Evolutionary conservation across 2,329 filamentous ascomycete genomes (phyloP), one percentile per base, ranked within the genome.

Genomic region (Pyrenochaeta sp.): DNA sequence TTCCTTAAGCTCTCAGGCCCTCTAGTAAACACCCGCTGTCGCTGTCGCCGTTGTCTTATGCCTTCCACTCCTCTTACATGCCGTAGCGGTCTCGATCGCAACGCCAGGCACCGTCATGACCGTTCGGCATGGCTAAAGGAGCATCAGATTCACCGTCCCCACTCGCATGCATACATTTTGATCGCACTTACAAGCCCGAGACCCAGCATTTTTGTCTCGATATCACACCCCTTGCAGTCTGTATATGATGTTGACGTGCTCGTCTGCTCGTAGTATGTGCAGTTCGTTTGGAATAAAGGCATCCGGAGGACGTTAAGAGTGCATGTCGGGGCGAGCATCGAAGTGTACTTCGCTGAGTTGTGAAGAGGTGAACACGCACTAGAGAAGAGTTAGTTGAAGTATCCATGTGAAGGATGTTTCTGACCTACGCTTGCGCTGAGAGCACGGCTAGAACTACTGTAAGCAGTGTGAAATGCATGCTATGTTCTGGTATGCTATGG

Each of bases 211-310:
- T 44, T 42, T 2, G 65, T 72, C 10, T 50, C 10, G 27, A 75
- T 25, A 3, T 40, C 58, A 46, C 72, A 75, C 15, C 71, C 68
- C 7, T 60, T 59, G 24, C 73, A 76, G 12, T 75, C 62, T 2
- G 62, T 71, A n/a, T 69, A 72, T 1, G 50, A 53, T 4, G 72
- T 75, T 8, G 43, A 43, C 0, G 72, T 75, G 15, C 50, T 54
- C 3, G 72, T 74, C 8, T 55, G 58, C 15, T 58, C 50, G 43
- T 65, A 62, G 9, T 69, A 67, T 5, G 70, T 75, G 52, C 72
- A 75, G 27, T 66, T 52, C 1, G 36, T 52, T 5, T 55, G 50
- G 22, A 68, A 52, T 0, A 65, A 59, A 1, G 72, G 71, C n/a
- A 45, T 34, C 32, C 61, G 62, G 8, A 71, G 43, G 4, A 70